These are phyloP conservation scores for Tritrichomonas musculus DNA, from an alignment of 208 protist species.

Conservation along the genomic window DNA sequence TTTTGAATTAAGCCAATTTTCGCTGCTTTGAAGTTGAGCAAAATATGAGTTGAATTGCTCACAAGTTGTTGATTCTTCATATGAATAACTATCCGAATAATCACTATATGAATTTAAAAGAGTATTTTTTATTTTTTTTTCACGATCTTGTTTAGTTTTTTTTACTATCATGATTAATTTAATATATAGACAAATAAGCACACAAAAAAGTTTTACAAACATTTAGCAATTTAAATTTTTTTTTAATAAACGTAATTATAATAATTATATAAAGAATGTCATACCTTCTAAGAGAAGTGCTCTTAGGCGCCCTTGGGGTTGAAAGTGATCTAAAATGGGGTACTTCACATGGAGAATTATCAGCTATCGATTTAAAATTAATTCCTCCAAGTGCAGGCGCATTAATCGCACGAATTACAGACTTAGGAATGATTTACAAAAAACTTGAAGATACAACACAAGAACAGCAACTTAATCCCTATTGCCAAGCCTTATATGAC, in stretches of 20 bases:
- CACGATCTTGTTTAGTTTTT: too few relatives aligned
- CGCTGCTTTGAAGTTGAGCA: too few relatives aligned
- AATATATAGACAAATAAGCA: too few relatives aligned
- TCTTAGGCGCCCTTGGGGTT: not conserved
- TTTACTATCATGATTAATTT: too few relatives aligned
- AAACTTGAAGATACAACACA: conserved; percentile 4
- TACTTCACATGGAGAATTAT: not conserved
- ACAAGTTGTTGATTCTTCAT: too few relatives aligned
- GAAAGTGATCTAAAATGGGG: not conserved
- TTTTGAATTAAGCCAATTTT: too few relatives aligned
- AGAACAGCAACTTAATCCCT: conserved; percentile 21
- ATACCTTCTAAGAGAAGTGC: not conserved
- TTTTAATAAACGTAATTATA: not conserved
- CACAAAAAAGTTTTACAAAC: too few relatives aligned
- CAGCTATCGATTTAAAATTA: conserved; percentile 7
- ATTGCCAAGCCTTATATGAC: not conserved
- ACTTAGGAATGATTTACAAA: not conserved
- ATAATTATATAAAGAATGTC: not conserved
- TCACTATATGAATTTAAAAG: too few relatives aligned
- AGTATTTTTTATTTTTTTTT: too few relatives aligned
- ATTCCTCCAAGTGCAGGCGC: not conserved
- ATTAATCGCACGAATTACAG: not conserved
- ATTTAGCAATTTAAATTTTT: too few relatives aligned
- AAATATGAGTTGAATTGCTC: too few relatives aligned
- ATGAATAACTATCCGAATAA: too few relatives aligned